A percentile compares a stretch with the other conserved stretches of the same genome.
phyloP scores from a whole-genome alignment of 306 rosid species.

The Quillaja saponaria region DNA sequence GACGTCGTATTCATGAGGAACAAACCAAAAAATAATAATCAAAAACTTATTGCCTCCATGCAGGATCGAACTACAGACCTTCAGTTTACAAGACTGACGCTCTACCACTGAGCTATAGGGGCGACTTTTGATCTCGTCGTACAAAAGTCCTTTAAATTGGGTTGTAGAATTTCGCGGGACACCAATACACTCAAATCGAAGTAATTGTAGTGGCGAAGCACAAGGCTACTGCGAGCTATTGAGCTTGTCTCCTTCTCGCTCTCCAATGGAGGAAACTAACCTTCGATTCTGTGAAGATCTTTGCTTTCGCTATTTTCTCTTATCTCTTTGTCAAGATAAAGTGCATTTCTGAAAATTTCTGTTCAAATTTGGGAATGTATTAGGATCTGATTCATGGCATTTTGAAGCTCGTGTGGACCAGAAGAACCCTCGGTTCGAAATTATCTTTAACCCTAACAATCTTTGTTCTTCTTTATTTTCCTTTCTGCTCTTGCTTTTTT shows the following conservation, averaged over 20 bases:
- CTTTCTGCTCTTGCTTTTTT: not conserved
- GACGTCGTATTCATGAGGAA: not conserved
- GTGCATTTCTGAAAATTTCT: not conserved
- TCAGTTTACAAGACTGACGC: conserved; percentile 60
- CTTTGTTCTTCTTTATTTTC: not conserved
- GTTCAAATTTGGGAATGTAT: not conserved
- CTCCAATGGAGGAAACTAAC: conserved; percentile 56
- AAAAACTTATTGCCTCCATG: conserved; percentile 42
- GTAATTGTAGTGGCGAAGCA: no score
- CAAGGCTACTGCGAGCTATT: no score
- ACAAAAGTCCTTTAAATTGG: no score
- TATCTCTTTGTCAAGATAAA: not conserved
- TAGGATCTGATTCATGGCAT: conserved; percentile 74
- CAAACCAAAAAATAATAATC: not conserved
- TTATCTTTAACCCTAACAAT: not conserved
- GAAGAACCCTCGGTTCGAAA: conserved; percentile 59
- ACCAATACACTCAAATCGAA: no score
- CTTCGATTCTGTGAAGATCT: conserved; percentile 53
- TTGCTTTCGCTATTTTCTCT: not conserved
- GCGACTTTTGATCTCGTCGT: not conserved
- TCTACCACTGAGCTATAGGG: conserved; percentile 63
- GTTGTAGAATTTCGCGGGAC: no score
- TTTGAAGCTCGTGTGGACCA: conserved; percentile 76
- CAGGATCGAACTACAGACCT: conserved; percentile 61
- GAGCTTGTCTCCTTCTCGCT: not conserved